These are phyloP conservation scores for Ajuga chamaepitys DNA, from an alignment of 257 asterid species.

Conservation along the genomic window DNA sequence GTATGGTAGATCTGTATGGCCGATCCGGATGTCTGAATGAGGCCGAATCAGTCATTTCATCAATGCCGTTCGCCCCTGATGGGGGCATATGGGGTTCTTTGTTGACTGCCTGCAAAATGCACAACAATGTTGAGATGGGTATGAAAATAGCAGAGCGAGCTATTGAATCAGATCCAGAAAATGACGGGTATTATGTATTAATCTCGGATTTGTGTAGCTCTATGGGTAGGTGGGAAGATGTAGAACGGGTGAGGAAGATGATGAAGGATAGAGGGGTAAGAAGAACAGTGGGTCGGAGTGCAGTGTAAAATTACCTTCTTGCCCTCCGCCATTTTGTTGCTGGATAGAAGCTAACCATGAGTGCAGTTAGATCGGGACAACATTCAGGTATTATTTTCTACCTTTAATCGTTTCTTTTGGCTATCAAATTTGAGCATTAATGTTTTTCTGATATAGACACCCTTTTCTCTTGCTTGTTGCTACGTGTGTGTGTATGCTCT, in stretches of 20 bases:
- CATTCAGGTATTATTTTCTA: conserved; percentile 13
- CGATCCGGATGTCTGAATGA: conserved; percentile 53
- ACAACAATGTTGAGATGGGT: conserved; percentile 50
- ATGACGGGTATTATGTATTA: conserved; percentile 65
- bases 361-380: conserved; percentile 1
- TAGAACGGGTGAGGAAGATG: conserved; percentile 40
- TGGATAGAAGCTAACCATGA: background rate
- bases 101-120: conserved; percentile 65
- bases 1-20: conserved; percentile 74
- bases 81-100: conserved; percentile 74
- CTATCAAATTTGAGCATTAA: background rate
- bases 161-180: conserved; percentile 64
- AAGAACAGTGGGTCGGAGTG: conserved; percentile 75
- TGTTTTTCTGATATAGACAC: background rate
- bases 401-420: background rate
- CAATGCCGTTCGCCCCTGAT: conserved; percentile 66
- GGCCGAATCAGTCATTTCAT: conserved; percentile 56
- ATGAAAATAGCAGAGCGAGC: conserved; percentile 69
- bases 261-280: conserved; percentile 56
- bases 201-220: conserved; percentile 61
- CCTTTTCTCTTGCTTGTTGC: background rate
- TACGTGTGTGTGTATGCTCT: background rate
- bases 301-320: conserved; percentile 23
- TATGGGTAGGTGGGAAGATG: conserved; percentile 71
- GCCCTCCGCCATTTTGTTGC: background rate